Percentiles rank a stretch among this genome's conserved stretches.
Conservation (phyloP, 225 moss, liverwort and hornwort genomes). For the Pseudoscleropodium purum region DNA sequence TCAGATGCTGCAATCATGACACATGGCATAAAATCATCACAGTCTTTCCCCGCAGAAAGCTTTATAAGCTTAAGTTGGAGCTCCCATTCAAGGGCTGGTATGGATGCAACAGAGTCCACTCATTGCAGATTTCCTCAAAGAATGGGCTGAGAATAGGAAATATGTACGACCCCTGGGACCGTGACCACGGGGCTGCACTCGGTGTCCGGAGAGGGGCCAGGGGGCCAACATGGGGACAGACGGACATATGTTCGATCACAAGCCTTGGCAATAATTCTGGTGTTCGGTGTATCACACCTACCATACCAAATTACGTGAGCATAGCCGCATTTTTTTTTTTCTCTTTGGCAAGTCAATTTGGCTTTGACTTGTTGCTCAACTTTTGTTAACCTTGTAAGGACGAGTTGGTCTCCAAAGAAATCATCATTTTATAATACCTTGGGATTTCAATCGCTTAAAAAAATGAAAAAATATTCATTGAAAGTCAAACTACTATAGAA, state of each 20-base stretch:
- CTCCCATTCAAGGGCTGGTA: background rate
- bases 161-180: background rate
- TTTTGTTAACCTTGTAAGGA: no score
- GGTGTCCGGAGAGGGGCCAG: background rate
- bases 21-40: background rate
- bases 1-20: background rate
- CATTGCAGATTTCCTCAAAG: background rate
- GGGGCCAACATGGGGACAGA: background rate
- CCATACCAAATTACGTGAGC: background rate
- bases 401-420: no score
- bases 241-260: background rate
- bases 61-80: no score
- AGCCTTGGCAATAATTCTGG: background rate
- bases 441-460: no score
- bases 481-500: no score
- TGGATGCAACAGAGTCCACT: background rate
- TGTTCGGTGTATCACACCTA: background rate
- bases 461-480: no score
- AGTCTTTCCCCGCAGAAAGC: background rate
- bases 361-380: background rate
- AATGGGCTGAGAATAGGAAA: background rate
- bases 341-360: background rate
- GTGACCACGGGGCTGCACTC: background rate
- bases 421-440: no score
- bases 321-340: no score